These are phyloP conservation scores for Amanita phalloides DNA, from an alignment of 768 basidiomycete species.

Conservation along the genomic window DNA sequence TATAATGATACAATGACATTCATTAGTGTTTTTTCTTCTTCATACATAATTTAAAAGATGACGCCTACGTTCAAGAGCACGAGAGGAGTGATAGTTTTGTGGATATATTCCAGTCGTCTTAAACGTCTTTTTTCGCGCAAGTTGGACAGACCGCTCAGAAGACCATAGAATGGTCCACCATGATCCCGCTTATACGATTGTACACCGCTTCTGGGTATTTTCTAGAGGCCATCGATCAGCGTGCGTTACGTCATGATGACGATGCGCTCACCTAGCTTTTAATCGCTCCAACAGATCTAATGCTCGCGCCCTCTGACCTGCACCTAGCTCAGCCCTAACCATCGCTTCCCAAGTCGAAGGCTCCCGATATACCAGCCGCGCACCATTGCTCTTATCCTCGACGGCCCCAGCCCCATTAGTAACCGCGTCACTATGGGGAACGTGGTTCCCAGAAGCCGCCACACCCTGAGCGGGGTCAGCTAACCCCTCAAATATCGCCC, in stretches of 20 bases:
- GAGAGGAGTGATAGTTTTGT: too few relatives aligned
- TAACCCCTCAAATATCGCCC: constrained; percentile 71
- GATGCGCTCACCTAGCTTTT: constrained; percentile 48
- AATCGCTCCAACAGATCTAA: constrained; percentile 58
- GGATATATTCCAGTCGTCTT: too few relatives aligned
- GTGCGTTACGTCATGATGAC: background rate
- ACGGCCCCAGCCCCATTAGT: background rate
- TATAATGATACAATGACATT: too few relatives aligned
- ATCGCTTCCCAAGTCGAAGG: constrained; percentile 94
- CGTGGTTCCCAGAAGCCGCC: constrained; percentile 85
- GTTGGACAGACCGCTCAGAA: constrained; percentile 18
- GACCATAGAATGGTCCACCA: constrained; percentile 57
- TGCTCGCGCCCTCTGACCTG: constrained; percentile 64
- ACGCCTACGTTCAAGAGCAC: too few relatives aligned
- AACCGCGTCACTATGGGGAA: constrained; percentile 43
- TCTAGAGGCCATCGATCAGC: constrained; percentile 20
- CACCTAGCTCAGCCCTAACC: constrained; percentile 83
- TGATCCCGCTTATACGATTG: constrained; percentile 70
- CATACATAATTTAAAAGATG: too few relatives aligned
- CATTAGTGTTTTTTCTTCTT: too few relatives aligned
- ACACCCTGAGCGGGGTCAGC: constrained; percentile 74
- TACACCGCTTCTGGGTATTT: constrained; percentile 72
- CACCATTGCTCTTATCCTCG: constrained; percentile 5
- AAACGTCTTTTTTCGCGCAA: too few relatives aligned
- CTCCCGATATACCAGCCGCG: constrained; percentile 76